Conservation (phyloP, 352 stramenopile species). For the Pythium dissimile region DNA sequence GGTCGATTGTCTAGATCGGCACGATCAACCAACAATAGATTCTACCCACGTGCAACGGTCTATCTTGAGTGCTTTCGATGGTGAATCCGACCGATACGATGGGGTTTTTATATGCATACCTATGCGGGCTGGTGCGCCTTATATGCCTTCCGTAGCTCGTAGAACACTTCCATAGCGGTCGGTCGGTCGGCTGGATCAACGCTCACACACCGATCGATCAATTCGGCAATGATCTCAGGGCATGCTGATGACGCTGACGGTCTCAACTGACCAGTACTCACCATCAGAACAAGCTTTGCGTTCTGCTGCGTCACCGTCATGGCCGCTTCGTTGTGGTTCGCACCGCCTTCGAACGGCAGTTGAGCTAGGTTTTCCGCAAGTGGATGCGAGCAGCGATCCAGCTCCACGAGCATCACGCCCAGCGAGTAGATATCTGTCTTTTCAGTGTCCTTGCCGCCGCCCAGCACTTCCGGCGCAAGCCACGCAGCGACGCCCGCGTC, state of each 20-base stretch:
- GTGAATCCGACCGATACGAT: neutral
- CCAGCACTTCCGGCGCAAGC: constrained; percentile 23
- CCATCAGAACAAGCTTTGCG: neutral
- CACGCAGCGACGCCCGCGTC: constrained; percentile 18
- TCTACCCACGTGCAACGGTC: too few relatives aligned
- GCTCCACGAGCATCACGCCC: constrained; percentile 22
- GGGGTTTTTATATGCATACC: too few relatives aligned
- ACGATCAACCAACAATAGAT: too few relatives aligned
- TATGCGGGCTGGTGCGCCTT: neutral
- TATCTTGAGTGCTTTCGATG: neutral
- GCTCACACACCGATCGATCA: neutral
- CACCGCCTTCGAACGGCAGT: neutral
- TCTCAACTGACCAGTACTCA: neutral
- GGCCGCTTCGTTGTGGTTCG: too few relatives aligned
- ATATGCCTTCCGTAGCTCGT: neutral
- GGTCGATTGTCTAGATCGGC: too few relatives aligned
- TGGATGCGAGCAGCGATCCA: constrained; percentile 14
- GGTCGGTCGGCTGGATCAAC: neutral
- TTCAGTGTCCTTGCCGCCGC: constrained; percentile 19
- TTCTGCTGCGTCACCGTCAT: too few relatives aligned
- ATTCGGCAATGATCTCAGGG: neutral
- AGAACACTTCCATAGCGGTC: constrained; percentile 5
- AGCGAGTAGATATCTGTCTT: constrained; percentile 29
- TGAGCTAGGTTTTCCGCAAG: neutral
- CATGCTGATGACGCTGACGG: neutral